Conservation (phyloP, 164 flowering plant genomes). For the Sextonia rubra region DNA sequence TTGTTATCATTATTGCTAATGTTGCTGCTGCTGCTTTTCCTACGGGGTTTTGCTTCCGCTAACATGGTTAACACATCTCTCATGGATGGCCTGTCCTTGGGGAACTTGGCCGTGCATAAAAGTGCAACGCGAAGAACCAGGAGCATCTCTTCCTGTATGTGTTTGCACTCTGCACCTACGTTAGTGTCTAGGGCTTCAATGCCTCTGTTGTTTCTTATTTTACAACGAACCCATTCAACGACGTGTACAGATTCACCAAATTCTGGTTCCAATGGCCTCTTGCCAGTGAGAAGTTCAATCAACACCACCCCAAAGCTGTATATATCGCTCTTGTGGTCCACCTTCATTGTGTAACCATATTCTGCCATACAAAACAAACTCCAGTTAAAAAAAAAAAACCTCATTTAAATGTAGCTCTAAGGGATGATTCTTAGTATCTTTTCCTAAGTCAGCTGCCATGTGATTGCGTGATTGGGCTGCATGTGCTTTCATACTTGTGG, state of each 20-base stretch:
- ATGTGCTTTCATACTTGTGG: too few relatives aligned
- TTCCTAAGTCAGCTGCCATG: background rate
- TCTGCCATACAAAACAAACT: slow-evolving; percentile 37
- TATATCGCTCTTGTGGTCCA: slow-evolving; percentile 84
- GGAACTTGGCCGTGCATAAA: slow-evolving; percentile 81
- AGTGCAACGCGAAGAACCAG: slow-evolving; percentile 82
- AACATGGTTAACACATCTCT: slow-evolving; percentile 88
- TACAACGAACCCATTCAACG: slow-evolving; percentile 74
- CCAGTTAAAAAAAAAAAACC: background rate
- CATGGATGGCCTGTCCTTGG: slow-evolving; percentile 96
- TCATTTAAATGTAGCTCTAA: background rate
- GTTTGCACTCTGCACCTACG: slow-evolving; percentile 54
- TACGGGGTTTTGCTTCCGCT: slow-evolving; percentile 84
- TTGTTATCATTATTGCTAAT: slow-evolving; percentile 28
- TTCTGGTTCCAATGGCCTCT: slow-evolving; percentile 57
- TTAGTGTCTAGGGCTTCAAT: slow-evolving; percentile 62
- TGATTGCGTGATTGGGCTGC: too few relatives aligned
- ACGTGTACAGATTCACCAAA: slow-evolving; percentile 73
- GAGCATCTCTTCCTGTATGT: slow-evolving; percentile 90
- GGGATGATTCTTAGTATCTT: too few relatives aligned
- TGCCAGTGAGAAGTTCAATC: slow-evolving; percentile 82
- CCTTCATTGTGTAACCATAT: slow-evolving; percentile 89
- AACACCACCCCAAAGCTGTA: slow-evolving; percentile 94
- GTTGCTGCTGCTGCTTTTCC: slow-evolving; percentile 66
- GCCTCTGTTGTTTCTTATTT: slow-evolving; percentile 41